Evolutionary conservation across 2,329 filamentous ascomycete species (phyloP).

Genomic region (Pseudogymnoascus sp.): DNA sequence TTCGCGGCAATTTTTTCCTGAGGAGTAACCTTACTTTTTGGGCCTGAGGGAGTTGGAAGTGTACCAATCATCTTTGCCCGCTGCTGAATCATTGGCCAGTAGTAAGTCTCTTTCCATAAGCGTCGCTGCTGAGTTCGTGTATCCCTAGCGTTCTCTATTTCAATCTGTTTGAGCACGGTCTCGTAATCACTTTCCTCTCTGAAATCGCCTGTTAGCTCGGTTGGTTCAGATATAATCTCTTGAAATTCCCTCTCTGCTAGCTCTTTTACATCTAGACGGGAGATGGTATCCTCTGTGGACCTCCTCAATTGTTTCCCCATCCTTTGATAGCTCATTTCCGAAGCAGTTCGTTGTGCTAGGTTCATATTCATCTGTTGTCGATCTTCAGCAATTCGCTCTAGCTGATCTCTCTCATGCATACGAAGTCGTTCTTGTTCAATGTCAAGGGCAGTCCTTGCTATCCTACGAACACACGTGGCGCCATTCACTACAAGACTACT

Average conservation of each 20-base stretch:
- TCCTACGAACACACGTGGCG: too few relatives aligned
- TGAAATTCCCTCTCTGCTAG: constrained; percentile 12
- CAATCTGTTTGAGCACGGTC: constrained; percentile 12
- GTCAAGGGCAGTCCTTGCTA: too few relatives aligned
- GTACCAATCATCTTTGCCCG: constrained; percentile 16
- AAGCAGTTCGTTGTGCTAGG: too few relatives aligned
- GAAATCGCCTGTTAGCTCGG: constrained; percentile 16
- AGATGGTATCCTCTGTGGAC: too few relatives aligned
- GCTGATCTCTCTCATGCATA: too few relatives aligned
- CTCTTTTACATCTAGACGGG: constrained; percentile 12
- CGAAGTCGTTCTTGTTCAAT: too few relatives aligned
- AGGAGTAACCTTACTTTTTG: constrained; percentile 13
- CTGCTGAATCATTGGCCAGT: constrained; percentile 18
- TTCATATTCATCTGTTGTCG: too few relatives aligned
- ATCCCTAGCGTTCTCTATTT: constrained; percentile 16
- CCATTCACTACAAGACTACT: too few relatives aligned
- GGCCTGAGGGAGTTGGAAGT: constrained; percentile 12
- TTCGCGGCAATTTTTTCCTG: constrained; percentile 16
- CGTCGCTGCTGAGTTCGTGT: constrained; percentile 5
- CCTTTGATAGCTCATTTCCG: too few relatives aligned
- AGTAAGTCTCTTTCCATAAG: constrained; percentile 19
- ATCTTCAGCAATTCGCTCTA: too few relatives aligned
- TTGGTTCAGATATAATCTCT: constrained; percentile 13
- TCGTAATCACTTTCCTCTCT: constrained; percentile 15
- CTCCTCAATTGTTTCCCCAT: too few relatives aligned